Evolutionary conservation across 2,329 filamentous ascomycete species (phyloP).

Genomic region (Cladophialophora immunda): DNA sequence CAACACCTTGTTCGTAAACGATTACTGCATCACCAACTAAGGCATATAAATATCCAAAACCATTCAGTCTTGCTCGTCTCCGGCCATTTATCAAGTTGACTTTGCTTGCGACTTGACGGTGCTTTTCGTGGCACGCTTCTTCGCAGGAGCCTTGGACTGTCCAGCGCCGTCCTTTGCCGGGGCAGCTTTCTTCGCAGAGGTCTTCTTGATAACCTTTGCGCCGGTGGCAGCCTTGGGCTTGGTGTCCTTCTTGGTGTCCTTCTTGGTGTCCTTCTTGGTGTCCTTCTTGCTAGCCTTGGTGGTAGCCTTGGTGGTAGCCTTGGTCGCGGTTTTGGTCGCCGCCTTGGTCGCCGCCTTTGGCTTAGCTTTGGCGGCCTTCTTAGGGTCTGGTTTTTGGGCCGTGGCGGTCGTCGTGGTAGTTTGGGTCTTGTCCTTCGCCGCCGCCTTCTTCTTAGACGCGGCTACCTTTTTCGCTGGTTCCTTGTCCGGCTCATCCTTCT

Average conservation of each 20-base stretch:
- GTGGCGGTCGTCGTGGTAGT: neutral
- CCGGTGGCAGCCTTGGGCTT: neutral
- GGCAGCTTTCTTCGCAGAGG: constrained; percentile 1
- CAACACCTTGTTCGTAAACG: no score
- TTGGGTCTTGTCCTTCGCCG: constrained; percentile 1
- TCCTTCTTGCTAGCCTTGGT: neutral
- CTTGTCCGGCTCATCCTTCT: neutral
- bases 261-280: neutral
- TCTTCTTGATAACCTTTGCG: constrained; percentile 2
- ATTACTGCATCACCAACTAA: neutral
- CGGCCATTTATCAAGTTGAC: neutral
- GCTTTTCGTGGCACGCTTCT: neutral
- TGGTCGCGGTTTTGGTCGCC: neutral
- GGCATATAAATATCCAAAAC: neutral
- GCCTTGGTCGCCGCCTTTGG: neutral
- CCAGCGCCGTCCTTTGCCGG: neutral
- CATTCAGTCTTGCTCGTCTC: neutral
- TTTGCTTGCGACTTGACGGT: neutral
- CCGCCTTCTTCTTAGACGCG: neutral
- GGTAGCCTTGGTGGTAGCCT: neutral
- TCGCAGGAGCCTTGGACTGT: neutral
- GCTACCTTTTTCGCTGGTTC: neutral
- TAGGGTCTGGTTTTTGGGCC: constrained; percentile 1
- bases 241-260: neutral
- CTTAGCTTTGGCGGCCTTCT: neutral